These are phyloP conservation scores for Kwoniella newhampshirensis DNA, from an alignment of 768 basidiomycete species.

Conservation along the genomic window DNA sequence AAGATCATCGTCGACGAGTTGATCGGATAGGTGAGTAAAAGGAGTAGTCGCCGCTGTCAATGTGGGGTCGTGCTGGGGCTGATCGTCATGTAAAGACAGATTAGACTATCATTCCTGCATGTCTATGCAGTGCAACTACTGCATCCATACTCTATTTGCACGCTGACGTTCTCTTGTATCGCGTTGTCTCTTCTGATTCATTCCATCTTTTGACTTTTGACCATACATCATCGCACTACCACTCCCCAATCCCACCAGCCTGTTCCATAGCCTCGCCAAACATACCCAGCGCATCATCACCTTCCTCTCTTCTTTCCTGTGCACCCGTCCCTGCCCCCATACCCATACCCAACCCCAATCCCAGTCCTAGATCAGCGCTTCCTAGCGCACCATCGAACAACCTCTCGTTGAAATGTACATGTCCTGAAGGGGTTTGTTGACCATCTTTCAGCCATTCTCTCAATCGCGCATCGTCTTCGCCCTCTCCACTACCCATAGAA, in stretches of 20 bases:
- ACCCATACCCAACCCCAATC: slow-evolving; percentile 1
- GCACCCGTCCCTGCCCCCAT: background rate
- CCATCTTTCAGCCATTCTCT: slow-evolving; percentile 25
- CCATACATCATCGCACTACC: slow-evolving; percentile 9
- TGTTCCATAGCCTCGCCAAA: slow-evolving; percentile 44
- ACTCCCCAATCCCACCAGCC: slow-evolving; percentile 23
- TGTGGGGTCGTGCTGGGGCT: too few relatives aligned
- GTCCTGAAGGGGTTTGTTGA: slow-evolving; percentile 41
- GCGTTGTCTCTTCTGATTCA: too few relatives aligned
- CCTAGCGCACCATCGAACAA: slow-evolving; percentile 45
- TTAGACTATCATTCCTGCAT: too few relatives aligned
- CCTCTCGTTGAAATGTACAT: slow-evolving; percentile 46
- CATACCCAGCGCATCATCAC: slow-evolving; percentile 32
- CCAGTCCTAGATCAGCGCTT: too few relatives aligned
- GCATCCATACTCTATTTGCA: too few relatives aligned
- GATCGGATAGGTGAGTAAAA: too few relatives aligned
- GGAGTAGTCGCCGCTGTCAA: too few relatives aligned
- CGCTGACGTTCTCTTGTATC: too few relatives aligned
- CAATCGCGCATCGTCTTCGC: slow-evolving; percentile 15
- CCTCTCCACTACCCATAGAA: background rate
- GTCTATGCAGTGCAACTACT: too few relatives aligned
- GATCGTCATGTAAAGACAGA: too few relatives aligned
- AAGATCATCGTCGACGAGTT: slow-evolving; percentile 44
- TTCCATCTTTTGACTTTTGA: too few relatives aligned
- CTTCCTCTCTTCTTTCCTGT: background rate